Conservation (phyloP, 352 stramenopile species). For the Phytophthora foliorum region DNA sequence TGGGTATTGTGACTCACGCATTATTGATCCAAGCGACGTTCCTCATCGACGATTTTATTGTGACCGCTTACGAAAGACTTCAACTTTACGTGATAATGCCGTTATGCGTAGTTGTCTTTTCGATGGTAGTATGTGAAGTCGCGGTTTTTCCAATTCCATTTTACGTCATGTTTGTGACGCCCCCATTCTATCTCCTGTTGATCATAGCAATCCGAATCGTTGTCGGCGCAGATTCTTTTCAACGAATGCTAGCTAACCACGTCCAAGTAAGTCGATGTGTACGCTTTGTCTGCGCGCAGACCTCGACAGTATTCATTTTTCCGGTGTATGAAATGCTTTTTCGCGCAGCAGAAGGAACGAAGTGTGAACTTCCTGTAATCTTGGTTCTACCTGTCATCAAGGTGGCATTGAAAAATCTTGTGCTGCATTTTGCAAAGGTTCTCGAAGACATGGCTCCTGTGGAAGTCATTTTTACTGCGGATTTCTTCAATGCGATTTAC, state of each 20-base stretch:
- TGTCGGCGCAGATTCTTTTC: neutral
- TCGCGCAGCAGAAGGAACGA: neutral
- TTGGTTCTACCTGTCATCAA: constrained; percentile 35
- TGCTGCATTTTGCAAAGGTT: constrained; percentile 4
- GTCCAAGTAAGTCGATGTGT: constrained; percentile 12
- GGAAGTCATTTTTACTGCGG: constrained; percentile 23
- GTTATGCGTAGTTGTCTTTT: neutral
- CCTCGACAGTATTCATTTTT: constrained; percentile 14
- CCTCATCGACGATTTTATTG: constrained; percentile 11
- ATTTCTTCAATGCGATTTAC: constrained; percentile 31
- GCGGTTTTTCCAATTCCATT: constrained; percentile 16
- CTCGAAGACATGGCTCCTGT: constrained; percentile 22
- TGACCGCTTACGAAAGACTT: neutral
- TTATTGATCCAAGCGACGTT: constrained; percentile 4
- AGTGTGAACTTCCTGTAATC: constrained; percentile 14
- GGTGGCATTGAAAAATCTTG: constrained; percentile 26
- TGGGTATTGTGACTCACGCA: constrained; percentile 7
- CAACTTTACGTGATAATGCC: constrained; percentile 4
- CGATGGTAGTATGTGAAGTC: neutral
- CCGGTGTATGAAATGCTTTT: constrained; percentile 22
- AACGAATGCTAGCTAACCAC: constrained; percentile 8
- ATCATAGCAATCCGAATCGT: constrained; percentile 14
- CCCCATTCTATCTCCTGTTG: constrained; percentile 8
- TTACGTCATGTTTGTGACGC: constrained; percentile 6
- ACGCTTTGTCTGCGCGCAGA: constrained; percentile 15